Evolutionary conservation across 2,329 filamentous ascomycete genomes (phyloP).

Genomic region (Chrysoporthe puriensis): DNA sequence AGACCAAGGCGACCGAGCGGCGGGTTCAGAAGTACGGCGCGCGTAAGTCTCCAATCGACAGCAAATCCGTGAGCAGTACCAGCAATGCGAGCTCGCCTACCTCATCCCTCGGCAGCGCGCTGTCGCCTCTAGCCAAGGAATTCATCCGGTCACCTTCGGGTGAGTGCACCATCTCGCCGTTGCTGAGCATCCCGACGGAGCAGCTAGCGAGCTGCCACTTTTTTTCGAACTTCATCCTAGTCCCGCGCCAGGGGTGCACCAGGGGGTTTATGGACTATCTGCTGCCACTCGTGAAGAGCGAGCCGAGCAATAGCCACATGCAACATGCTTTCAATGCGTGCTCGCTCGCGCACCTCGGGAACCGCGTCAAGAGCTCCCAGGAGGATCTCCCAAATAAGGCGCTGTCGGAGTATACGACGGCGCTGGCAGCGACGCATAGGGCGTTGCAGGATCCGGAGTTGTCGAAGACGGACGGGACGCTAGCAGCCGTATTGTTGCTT

Average conservation of each 20-base stretch:
- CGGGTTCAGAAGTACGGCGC: conserved; percentile 58
- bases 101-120: conserved; percentile 24
- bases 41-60: conserved; percentile 43
- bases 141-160: conserved; percentile 32
- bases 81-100: conserved; percentile 36
- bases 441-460: conserved; percentile 55
- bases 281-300: conserved; percentile 55
- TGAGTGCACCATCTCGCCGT: conserved; percentile 37
- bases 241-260: conserved; percentile 53
- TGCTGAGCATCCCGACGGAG: conserved; percentile 53
- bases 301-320: conserved; percentile 51
- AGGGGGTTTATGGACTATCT: conserved; percentile 64
- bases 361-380: conserved; percentile 46
- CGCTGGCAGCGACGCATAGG: conserved; percentile 54
- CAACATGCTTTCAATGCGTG: conserved; percentile 63
- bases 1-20: conserved; percentile 69
- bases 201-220: conserved; percentile 63
- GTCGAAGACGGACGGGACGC: conserved; percentile 58
- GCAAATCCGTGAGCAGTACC: conserved; percentile 18
- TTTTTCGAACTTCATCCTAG: conserved; percentile 62
- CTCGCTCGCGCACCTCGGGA: conserved; percentile 60
- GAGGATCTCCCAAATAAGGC: conserved; percentile 45
- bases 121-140: conserved; percentile 31
- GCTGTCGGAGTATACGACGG: conserved; percentile 57
- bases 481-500: conserved; percentile 63